Evolutionary conservation across 768 basidiomycete genomes (phyloP), one percentile per base, ranked within the genome.

Genomic region (Phanerochaete sordida): DNA sequence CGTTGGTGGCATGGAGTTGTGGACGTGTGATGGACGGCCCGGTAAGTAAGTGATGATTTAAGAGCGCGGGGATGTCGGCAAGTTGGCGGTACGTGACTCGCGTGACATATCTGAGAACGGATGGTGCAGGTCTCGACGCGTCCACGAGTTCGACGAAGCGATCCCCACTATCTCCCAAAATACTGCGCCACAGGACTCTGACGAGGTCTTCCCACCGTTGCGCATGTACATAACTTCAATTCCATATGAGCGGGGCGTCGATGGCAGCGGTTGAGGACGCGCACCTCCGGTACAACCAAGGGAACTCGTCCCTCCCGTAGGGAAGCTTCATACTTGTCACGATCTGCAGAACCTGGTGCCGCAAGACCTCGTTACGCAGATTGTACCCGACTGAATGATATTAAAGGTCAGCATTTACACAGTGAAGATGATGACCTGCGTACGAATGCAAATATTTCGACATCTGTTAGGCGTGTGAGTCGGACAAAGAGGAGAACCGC

Each of bases 361-460:
- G 63, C 6, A 73, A 52, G 1, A 26, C 11, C 0, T 0, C 16
- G 23, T 58, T 45, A 9, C 33, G 39, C 15, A 70, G 56, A 46
- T 80, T 79, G 60, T 75, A 72, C 2, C 67, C 77, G 53, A 76
- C 75, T 51, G n/a, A 9, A n/a, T 76, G 58, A n/a, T 47, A 51
- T 57, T 37, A n/a, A 9, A 45, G 33, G 19, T 31, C 19, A 21
- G 49, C 39, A 35, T 35, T 35, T 35, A 35, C 7, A 43, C 15
- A 12, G 9, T 16, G 23, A 31, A 49, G 39, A 24, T 53, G 23
- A 1, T n/a, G 15, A 8, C 33, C 45, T 23, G 76, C 81, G 48
- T 66, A 85, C 85, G 62, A 31, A 85, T 65, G 57, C 77, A 79
- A 7, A 85, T 63, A 9, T 75, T 73, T 61, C 76, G 73, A 63